Base-by-base conservation (phyloP, 139 green algal genomes). In the Parachlorella kessleri region DNA sequence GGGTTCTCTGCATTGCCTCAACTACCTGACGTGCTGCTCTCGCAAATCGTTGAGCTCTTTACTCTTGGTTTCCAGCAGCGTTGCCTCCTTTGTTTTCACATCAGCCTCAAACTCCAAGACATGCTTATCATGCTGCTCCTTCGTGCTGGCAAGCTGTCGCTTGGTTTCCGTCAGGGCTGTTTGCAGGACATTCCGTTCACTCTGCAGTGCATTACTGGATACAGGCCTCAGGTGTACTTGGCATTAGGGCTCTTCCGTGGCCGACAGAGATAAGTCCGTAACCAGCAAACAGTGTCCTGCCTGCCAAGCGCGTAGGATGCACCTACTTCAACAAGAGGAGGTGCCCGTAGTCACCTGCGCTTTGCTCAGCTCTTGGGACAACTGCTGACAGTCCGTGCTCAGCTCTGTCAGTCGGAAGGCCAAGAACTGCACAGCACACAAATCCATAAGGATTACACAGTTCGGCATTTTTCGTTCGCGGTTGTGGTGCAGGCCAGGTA, bases 391-490 rank as follows among this genome's bases (percentile, higher is more conserved):
- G 35, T 90, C 85, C 6, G 18, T 55, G 76, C 92, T 91, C 6
- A 97, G 84, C 79, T 98, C 94, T 23, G 85, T 80, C 39, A 97
- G 84, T 8, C 93, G 84, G 71, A 92, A 94, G 0, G 94, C 93
- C 69, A 98, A 81, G 79, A 96, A 97, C 84, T 94, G 86, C 70
- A n/a, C n/a, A n/a, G n/a, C n/a, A n/a, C n/a, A n/a, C n/a, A n/a
- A n/a, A n/a, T n/a, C n/a, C 36, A 55, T 33, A 72, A 78, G 18
- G 40, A 39, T 54, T 30, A 72, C n/a, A 23, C 21, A 18, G 39
- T 41, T 41, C 18, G 23, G 91, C 91, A n/a, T n/a, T n/a, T n/a
- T n/a, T n/a, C n/a, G n/a, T n/a, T 88, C 94, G 85, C 80, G n/a
- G n/a, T n/a, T n/a, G n/a, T n/a, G n/a, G n/a, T n/a, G n/a, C n/a